phyloP scores from a whole-genome alignment of 108 stramenopile species.

The Nitzschia sp. region DNA sequence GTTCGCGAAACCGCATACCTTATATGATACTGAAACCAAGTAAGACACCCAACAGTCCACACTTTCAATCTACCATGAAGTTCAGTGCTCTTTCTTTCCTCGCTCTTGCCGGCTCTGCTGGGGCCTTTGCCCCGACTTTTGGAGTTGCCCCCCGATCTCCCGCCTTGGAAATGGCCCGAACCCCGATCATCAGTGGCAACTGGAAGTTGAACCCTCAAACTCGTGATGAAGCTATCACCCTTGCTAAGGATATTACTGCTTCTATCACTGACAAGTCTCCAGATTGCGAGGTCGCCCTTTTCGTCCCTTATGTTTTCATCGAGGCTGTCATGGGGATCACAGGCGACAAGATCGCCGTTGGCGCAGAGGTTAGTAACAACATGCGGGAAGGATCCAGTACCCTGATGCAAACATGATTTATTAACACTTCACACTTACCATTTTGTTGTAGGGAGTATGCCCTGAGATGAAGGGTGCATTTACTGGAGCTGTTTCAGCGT shows the following conservation, averaged over 20 bases:
- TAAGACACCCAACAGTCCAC: not conserved
- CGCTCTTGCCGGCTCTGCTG: constrained; percentile 34
- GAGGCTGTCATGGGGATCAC: constrained; percentile 59
- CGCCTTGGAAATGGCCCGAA: constrained; percentile 36
- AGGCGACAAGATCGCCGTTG: constrained; percentile 60
- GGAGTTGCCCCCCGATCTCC: not conserved
- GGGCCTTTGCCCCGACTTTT: constrained; percentile 52
- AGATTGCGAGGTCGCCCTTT: constrained; percentile 77
- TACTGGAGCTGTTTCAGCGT: constrained; percentile 94
- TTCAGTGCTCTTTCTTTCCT: constrained; percentile 43
- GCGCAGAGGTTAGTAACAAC: constrained; percentile 81
- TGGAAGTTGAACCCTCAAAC: constrained; percentile 93
- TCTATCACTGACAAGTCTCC: constrained; percentile 59
- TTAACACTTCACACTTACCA: not conserved
- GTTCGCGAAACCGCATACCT: too few species aligned
- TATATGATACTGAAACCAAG: too few species aligned
- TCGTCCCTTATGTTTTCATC: constrained; percentile 86
- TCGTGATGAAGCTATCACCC: constrained; percentile 57
- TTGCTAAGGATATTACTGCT: constrained; percentile 69
- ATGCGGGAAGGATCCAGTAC: not conserved
- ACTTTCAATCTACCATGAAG: constrained; percentile 46
- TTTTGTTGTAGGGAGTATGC: constrained; percentile 45
- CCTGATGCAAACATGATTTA: not conserved
- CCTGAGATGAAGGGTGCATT: constrained; percentile 90
- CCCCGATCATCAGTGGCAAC: constrained; percentile 94